phyloP scores from a whole-genome alignment of 2,329 filamentous ascomycete genomes.

The Raffaelea arxii region DNA sequence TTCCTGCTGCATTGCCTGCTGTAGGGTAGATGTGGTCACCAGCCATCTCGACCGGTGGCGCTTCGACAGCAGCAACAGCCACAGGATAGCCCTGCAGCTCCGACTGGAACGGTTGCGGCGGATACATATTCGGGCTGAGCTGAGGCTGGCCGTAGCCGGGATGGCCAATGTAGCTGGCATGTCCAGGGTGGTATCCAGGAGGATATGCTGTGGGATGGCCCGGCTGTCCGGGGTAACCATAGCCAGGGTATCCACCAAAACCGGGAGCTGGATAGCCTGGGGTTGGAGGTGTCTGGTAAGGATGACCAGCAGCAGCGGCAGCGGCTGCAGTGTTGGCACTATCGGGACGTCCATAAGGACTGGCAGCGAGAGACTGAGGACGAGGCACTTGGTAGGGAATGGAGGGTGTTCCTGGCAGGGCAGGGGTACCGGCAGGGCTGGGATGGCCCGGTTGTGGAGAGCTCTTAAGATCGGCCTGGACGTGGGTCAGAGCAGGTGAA shows the following conservation, averaged over 20 bases:
- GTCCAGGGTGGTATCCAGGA: constrained; percentile 2
- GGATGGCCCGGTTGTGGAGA: constrained; percentile 10
- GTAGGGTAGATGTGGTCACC: constrained; percentile 30
- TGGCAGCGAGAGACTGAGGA: constrained; percentile 23
- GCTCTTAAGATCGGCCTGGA: neutral
- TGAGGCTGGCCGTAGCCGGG: constrained; percentile 13
- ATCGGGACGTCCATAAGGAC: constrained; percentile 18
- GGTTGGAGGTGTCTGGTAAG: constrained; percentile 11
- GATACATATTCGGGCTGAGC: constrained; percentile 1
- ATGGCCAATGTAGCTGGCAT: constrained; percentile 6
- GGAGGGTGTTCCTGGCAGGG: constrained; percentile 13
- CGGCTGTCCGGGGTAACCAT: constrained; percentile 5
- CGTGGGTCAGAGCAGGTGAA: constrained; percentile 8
- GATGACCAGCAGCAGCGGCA: constrained; percentile 19
- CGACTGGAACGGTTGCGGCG: constrained; percentile 13
- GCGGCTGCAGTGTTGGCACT: too few relatives aligned
- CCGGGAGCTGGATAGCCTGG: constrained; percentile 1
- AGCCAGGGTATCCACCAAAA: neutral
- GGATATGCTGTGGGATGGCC: constrained; percentile 1
- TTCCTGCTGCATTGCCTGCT: too few relatives aligned
- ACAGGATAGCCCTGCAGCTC: constrained; percentile 28
- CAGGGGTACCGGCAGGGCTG: neutral
- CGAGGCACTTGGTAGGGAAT: constrained; percentile 31
- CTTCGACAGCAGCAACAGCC: constrained; percentile 8
- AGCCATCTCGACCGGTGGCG: constrained; percentile 26